Conservation (phyloP, 192 early-diverging fungal genomes). For the Coemansia javaensis region DNA sequence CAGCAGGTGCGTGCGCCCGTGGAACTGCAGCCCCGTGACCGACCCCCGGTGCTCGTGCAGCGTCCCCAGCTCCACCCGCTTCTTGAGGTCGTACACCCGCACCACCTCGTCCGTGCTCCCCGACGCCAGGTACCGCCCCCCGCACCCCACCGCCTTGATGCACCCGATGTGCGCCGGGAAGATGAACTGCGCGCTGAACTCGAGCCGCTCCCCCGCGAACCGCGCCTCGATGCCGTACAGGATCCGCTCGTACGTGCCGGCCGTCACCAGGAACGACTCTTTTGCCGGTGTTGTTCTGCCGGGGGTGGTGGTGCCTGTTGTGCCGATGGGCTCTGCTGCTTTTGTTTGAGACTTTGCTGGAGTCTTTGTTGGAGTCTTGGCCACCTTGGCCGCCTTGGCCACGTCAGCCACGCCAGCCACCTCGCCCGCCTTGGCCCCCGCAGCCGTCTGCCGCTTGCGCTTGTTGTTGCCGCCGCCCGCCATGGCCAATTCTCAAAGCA, state of each 20-base stretch:
- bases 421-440: not conserved
- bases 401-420: not conserved
- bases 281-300: slow-evolving; percentile 12
- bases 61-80: slow-evolving; percentile 83
- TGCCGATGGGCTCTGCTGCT: no score
- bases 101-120: slow-evolving; percentile 96
- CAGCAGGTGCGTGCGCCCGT: slow-evolving; percentile 77
- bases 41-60: slow-evolving; percentile 90
- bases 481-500: not conserved
- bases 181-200: slow-evolving; percentile 73
- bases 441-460: not conserved
- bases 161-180: slow-evolving; percentile 93
- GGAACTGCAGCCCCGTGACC: slow-evolving; percentile 81
- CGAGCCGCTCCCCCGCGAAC: slow-evolving; percentile 20
- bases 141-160: slow-evolving; percentile 82
- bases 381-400: no score
- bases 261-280: slow-evolving; percentile 38
- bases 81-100: slow-evolving; percentile 84
- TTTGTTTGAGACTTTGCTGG: no score
- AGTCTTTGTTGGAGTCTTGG: no score
- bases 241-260: slow-evolving; percentile 94
- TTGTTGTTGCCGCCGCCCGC: not conserved
- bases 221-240: slow-evolving; percentile 86
- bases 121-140: slow-evolving; percentile 79
- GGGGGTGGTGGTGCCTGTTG: slow-evolving; percentile 7